Base-by-base conservation (phyloP, 2,329 filamentous ascomycete genomes). In the Zymoseptoria tritici region DNA sequence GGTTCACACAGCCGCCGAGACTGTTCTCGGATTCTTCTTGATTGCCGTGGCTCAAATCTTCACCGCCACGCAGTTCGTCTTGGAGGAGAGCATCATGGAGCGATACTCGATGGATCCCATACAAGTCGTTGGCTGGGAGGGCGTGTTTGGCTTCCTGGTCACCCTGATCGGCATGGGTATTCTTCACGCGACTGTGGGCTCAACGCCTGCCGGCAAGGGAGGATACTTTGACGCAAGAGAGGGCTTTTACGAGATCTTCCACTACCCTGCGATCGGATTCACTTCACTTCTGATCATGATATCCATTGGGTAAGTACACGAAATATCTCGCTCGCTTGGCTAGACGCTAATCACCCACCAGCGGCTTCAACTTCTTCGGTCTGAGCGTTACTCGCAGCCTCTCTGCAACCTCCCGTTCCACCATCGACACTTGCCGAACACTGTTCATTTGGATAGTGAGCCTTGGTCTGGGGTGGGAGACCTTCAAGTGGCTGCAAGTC, bases 391-490 rank as follows among this genome's bases (percentile, higher is more conserved):
- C 94, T 0, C 85, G 90, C 61, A 86, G 78, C 63, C 91, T 99
- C 66, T 95, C 89, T 64, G 94, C 94, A 9, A 99, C 94, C 0
- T 91, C 93, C 1, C 86, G 94, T 62, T 96, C 91, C 31, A 97
- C 93, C 31, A 97, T 99, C 69, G 94, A 99, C 75, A 99, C 94
- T 0, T 97, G 92, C 80, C 86, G 93, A 49, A 99, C 94, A 0
- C 83, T 99, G 1, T 97, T 99, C 78, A 97, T 99, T 76, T 99
- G 94, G 94, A 83, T 99, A 26, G 90, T 96, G 13, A 96, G 91
- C 19, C 83, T 99, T 4, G 90, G 89, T 3, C 83, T 99, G 2
- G 92, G 92, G 62, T 99, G 94, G 94, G 94, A 99, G 78, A 87
- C 85, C 0, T 97, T 99, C 83, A 97, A 97, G 77, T 95, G 90